A percentile compares a stretch with the other conserved stretches of the same genome.
Evolutionary conservation across 2,329 filamentous ascomycete species (phyloP).

Genomic region (Blastomyces gilchristii): DNA sequence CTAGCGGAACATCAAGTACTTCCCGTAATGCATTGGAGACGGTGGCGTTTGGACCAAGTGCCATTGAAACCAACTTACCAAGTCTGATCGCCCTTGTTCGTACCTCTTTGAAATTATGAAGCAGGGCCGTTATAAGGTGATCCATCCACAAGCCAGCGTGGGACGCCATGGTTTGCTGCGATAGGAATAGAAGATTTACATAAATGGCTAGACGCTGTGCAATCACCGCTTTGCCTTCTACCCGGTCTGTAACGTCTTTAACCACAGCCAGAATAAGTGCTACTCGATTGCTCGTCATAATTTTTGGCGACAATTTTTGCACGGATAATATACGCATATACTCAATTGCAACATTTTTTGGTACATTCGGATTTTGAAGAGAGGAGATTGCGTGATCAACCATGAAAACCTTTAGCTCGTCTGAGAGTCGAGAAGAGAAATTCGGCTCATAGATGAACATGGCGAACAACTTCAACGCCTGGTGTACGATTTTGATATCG

Average conservation of each 20-base stretch:
- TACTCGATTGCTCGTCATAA: slow-evolving; percentile 63
- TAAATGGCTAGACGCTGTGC: slow-evolving; percentile 71
- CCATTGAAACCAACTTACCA: slow-evolving; percentile 59
- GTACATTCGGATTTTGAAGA: slow-evolving; percentile 55
- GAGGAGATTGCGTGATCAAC: slow-evolving; percentile 68
- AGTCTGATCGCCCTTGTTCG: slow-evolving; percentile 63
- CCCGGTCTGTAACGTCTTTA: slow-evolving; percentile 59
- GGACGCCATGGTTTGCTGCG: slow-evolving; percentile 57
- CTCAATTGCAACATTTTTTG: slow-evolving; percentile 69
- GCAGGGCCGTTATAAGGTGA: slow-evolving; percentile 70
- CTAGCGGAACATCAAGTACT: slow-evolving; percentile 41
- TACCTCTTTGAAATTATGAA: slow-evolving; percentile 68
- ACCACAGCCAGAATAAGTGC: slow-evolving; percentile 61
- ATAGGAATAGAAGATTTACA: slow-evolving; percentile 62
- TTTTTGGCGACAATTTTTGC: slow-evolving; percentile 64
- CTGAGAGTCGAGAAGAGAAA: slow-evolving; percentile 59
- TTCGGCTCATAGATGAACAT: slow-evolving; percentile 65
- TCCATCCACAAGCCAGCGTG: slow-evolving; percentile 67
- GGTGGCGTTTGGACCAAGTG: slow-evolving; percentile 57
- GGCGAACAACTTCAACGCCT: slow-evolving; percentile 66
- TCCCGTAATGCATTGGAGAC: slow-evolving; percentile 54
- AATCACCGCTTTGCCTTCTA: slow-evolving; percentile 71
- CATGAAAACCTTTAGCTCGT: slow-evolving; percentile 70
- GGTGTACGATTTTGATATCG: slow-evolving; percentile 62
- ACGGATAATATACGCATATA: slow-evolving; percentile 71